A percentile compares a stretch with the other conserved stretches of the same genome.
Evolutionary conservation across 2,329 filamentous ascomycete species (phyloP).

Genomic region (Penicillium sp.): DNA sequence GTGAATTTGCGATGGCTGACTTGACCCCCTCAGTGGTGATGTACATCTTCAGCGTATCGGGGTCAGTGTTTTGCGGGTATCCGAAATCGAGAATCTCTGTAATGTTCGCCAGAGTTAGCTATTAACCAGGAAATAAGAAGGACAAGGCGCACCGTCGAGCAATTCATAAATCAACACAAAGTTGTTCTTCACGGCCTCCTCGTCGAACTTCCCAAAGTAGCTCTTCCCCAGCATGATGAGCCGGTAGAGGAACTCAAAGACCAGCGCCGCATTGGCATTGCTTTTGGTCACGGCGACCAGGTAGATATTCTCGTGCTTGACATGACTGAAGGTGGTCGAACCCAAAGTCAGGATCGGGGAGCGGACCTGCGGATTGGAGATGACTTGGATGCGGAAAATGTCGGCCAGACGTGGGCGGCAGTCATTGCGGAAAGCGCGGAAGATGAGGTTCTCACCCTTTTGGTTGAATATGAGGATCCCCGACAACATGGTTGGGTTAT

Average conservation of each 20-base stretch:
- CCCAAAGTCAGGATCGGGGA: conserved; percentile 96
- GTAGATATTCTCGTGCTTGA: conserved; percentile 99
- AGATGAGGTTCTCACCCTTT: conserved; percentile 99
- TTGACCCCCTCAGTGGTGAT: conserved; percentile 99
- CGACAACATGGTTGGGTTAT: conserved; percentile 71
- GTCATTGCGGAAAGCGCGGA: conserved; percentile 97
- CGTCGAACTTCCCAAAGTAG: conserved; percentile 98
- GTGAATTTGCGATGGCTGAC: conserved; percentile 61
- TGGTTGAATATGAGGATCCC: conserved; percentile 98
- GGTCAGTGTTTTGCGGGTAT: conserved; percentile 98
- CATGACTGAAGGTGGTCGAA: conserved; percentile 98
- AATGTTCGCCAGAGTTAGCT: neutral
- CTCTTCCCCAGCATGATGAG: conserved; percentile 84
- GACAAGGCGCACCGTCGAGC: conserved; percentile 64
- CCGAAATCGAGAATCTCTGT: conserved; percentile 97
- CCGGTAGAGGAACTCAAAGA: conserved; percentile 96
- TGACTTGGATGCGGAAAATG: conserved; percentile 99
- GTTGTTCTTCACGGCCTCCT: conserved; percentile 99
- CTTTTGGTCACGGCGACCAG: conserved; percentile 96
- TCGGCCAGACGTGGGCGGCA: conserved; percentile 95
- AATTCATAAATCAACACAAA: conserved; percentile 98
- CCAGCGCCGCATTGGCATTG: conserved; percentile 95
- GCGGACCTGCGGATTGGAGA: conserved; percentile 94
- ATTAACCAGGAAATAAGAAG: neutral
- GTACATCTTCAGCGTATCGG: conserved; percentile 99